Evolutionary conservation across 495 filamentous ascomycete species (phyloP).

Genomic region (Podospora pseudoanserina): DNA sequence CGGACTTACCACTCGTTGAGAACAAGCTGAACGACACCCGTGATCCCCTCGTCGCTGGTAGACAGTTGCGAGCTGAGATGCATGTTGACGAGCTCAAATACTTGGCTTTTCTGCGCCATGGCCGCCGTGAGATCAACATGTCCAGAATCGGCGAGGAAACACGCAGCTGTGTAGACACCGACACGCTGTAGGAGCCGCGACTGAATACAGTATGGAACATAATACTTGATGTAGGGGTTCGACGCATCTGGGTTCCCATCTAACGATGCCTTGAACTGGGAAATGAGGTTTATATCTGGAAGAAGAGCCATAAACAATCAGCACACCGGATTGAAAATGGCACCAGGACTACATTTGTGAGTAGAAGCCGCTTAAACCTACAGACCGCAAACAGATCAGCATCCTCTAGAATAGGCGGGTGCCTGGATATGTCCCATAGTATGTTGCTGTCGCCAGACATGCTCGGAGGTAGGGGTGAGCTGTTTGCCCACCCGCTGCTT

Average conservation of each 20-base stretch:
- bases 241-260: conserved; percentile 37
- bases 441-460: not conserved
- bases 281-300: conserved; percentile 56
- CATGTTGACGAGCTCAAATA: conserved; percentile 36
- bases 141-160: conserved; percentile 38
- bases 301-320: not conserved
- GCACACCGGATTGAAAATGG: not conserved
- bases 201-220: conserved; percentile 35
- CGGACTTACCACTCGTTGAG: conserved; percentile 35
- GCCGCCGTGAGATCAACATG: conserved; percentile 35
- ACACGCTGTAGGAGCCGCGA: conserved; percentile 34
- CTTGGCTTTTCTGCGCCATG: conserved; percentile 36
- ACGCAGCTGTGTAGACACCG: conserved; percentile 38
- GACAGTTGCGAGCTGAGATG: conserved; percentile 31
- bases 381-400: conserved; percentile 33
- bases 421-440: conserved; percentile 21
- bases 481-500: not conserved
- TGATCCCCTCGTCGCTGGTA: conserved; percentile 35
- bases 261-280: conserved; percentile 44
- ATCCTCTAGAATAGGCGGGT: conserved; percentile 22
- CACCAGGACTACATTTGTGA: not conserved
- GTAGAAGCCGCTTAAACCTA: conserved; percentile 17
- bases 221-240: conserved; percentile 36
- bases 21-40: conserved; percentile 37
- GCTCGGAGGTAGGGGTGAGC: conserved; percentile 8